Base-by-base conservation (phyloP, 1,284 basidiomycete species). In the Pholiota adiposa region DNA sequence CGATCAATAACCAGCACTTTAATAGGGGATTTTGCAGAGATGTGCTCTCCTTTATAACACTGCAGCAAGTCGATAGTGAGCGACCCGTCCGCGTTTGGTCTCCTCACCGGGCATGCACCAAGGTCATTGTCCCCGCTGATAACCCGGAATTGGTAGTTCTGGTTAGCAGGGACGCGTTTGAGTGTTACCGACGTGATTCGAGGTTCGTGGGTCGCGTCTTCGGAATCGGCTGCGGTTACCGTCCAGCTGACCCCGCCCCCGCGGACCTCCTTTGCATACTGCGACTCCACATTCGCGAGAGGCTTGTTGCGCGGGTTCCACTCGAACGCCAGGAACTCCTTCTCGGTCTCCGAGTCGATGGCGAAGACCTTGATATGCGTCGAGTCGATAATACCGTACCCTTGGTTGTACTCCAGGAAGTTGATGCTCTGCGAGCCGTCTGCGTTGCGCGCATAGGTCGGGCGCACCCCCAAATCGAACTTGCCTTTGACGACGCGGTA, bases 291-390 rank as follows among this genome's bases (percentile, higher is more conserved):
- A 11, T 52, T 41, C 11, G 21, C 34, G n/a, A 40, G 12, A 27
- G 51, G 51, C 25, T 52, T 52, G 36, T 52, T 52, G 36, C 36
- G 51, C 14, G 51, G 51, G 23, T 52, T 52, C 51, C 51, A 52
- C 51, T 52, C 51, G 0, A 52, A 19, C 19, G 34, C 34, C 36
- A 52, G 25, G 23, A 40, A 40, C 33, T 40, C 51, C 18, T 14
- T 36, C 36, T 21, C 36, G 25, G 6, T 52, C 18, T 23, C 9
- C 2, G 21, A 40, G 33, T 52, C 34, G 51, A 21, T 52, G 3
- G 51, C 51, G 34, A 52, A 52, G 51, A 52, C 51, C n/a, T 52
- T 52, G 11, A 52, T 40, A 8, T 25, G 21, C 12, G 51, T 52
- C 51, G 51, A 40, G 51, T 52, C 51, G 16, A 52, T 52, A 21